These are phyloP conservation scores for Podila epicladia DNA, from an alignment of 192 early-diverging fungal species.

Conservation along the genomic window DNA sequence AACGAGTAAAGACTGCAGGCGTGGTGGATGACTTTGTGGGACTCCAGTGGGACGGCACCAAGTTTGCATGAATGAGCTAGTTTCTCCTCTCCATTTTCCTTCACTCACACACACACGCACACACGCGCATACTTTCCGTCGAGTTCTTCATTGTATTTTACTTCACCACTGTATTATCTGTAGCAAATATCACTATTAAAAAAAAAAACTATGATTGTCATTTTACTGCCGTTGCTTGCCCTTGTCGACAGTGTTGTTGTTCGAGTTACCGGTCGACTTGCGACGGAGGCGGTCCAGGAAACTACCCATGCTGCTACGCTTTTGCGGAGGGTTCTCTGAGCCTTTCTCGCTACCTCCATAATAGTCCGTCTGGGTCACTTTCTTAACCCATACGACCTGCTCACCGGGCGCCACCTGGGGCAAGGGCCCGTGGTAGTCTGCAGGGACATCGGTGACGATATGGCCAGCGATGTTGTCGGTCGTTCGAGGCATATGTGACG, in stretches of 20 bases:
- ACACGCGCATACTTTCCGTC: not conserved
- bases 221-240: constrained; percentile 20
- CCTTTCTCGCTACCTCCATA: constrained; percentile 10
- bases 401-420: constrained; percentile 16
- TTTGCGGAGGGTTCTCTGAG: not conserved
- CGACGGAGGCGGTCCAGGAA: constrained; percentile 27
- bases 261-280: not conserved
- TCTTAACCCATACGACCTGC: constrained; percentile 26
- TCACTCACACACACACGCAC: not conserved
- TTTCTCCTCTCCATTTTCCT: not conserved
- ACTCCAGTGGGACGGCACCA: constrained; percentile 36
- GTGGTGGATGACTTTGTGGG: constrained; percentile 35
- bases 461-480: not conserved
- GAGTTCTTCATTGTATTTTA: not conserved
- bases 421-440: constrained; percentile 12
- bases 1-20: constrained; percentile 27
- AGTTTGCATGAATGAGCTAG: constrained; percentile 9
- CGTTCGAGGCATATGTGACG: not conserved
- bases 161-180: not conserved
- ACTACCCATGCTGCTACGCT: not conserved
- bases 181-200: not conserved
- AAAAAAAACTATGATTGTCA: not conserved
- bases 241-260: constrained; percentile 13
- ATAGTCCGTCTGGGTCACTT: constrained; percentile 15
- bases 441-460: not conserved